phyloP scores from a whole-genome alignment of 2,329 filamentous ascomycete genomes.

The Madurella fahalii region DNA sequence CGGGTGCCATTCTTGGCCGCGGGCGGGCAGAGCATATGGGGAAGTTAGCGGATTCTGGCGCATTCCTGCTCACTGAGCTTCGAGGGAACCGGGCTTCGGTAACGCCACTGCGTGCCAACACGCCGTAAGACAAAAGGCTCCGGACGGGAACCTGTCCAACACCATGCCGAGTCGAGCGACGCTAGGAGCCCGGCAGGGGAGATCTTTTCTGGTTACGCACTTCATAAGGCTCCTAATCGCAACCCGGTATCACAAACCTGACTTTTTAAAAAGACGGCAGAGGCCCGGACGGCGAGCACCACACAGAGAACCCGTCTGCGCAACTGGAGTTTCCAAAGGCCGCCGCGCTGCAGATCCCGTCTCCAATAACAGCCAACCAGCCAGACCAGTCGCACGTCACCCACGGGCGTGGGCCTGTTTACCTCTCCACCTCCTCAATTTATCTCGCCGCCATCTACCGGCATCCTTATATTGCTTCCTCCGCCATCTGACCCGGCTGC shows the following conservation, averaged over 20 bases:
- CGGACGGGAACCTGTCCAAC: not conserved
- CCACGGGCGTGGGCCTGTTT: not conserved
- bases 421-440: not conserved
- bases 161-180: no score
- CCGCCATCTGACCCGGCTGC: not conserved
- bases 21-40: not conserved
- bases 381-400: not conserved
- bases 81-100: not conserved
- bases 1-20: slow-evolving; percentile 1
- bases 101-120: no score
- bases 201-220: no score
- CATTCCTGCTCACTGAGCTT: slow-evolving; percentile 4
- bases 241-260: no score
- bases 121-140: not conserved
- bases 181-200: no score
- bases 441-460: not conserved
- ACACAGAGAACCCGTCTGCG: no score
- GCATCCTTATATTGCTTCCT: not conserved
- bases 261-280: no score
- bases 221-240: no score
- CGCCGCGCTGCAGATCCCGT: no score
- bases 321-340: no score
- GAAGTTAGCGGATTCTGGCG: slow-evolving; percentile 5
- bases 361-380: no score
- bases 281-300: no score